These are phyloP conservation scores for Phytophthora citricola DNA, from an alignment of 352 stramenopile species.

Conservation along the genomic window DNA sequence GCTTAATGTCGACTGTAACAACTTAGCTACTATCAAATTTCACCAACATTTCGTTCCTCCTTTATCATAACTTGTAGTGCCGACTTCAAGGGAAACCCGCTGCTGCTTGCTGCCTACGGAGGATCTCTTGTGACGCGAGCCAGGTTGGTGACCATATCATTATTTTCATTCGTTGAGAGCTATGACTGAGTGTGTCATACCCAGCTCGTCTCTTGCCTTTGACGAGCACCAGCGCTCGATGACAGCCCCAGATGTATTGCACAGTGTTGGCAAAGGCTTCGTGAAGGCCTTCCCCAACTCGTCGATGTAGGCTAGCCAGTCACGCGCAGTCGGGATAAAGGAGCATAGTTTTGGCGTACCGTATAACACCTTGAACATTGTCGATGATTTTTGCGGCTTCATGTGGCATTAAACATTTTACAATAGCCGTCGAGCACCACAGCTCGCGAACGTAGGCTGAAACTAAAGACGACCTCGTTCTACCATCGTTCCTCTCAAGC, in stretches of 20 bases:
- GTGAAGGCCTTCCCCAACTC: constrained; percentile 47
- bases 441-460: constrained; percentile 35
- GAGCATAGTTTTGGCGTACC: no score
- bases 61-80: constrained; percentile 16
- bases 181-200: constrained; percentile 9
- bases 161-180: not conserved
- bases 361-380: constrained; percentile 1
- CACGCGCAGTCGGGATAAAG: no score
- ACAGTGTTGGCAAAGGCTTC: constrained; percentile 70
- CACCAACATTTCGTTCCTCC: not conserved
- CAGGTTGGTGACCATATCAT: constrained; percentile 44
- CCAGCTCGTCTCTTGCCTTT: constrained; percentile 74
- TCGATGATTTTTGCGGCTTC: constrained; percentile 24
- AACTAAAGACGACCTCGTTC: constrained; percentile 31
- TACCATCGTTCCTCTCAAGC: constrained; percentile 23
- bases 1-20: not conserved
- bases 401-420: constrained; percentile 44
- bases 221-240: constrained; percentile 71
- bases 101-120: constrained; percentile 78
- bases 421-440: constrained; percentile 29
- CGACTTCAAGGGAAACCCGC: constrained; percentile 50
- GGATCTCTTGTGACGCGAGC: constrained; percentile 83
- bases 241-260: constrained; percentile 86
- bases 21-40: not conserved
- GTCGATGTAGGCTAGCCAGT: constrained; percentile 21